A percentile compares a stretch with the other conserved stretches of the same genome.
Evolutionary conservation across 2,329 filamentous ascomycete genomes (phyloP).

Genomic region (Leptosphaerulina australis): DNA sequence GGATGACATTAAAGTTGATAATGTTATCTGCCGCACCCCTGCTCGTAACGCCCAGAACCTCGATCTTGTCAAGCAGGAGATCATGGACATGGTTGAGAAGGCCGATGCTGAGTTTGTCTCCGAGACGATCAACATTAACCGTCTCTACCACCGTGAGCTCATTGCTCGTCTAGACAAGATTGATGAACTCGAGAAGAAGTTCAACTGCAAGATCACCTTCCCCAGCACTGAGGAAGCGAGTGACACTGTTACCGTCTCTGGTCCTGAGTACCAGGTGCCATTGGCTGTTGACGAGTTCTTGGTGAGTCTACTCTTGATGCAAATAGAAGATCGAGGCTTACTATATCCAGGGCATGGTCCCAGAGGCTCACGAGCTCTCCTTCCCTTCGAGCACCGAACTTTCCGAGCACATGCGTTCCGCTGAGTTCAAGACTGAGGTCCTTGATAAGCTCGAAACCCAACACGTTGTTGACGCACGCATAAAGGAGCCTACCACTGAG

Average conservation of each 20-base stretch:
- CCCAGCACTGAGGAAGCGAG: slow-evolving; percentile 97
- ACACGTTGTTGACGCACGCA: slow-evolving; percentile 85
- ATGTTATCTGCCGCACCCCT: slow-evolving; percentile 97
- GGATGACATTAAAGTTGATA: slow-evolving; percentile 97
- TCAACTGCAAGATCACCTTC: slow-evolving; percentile 99
- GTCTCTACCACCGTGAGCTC: slow-evolving; percentile 92
- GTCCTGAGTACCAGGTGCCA: slow-evolving; percentile 97
- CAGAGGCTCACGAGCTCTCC: slow-evolving; percentile 90
- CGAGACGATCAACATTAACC: slow-evolving; percentile 90
- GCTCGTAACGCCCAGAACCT: slow-evolving; percentile 96
- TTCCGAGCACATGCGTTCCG: slow-evolving; percentile 79
- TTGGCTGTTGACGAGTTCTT: slow-evolving; percentile 95
- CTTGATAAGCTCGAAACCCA: slow-evolving; percentile 85
- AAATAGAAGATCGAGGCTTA: slow-evolving; percentile 37
- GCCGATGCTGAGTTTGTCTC: slow-evolving; percentile 96
- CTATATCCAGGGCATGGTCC: slow-evolving; percentile 80
- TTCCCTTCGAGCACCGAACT: slow-evolving; percentile 77
- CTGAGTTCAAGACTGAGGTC: slow-evolving; percentile 80
- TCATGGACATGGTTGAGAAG: slow-evolving; percentile 99
- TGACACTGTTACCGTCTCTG: slow-evolving; percentile 93
- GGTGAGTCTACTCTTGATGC: slow-evolving; percentile 52
- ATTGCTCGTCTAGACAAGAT: slow-evolving; percentile 87
- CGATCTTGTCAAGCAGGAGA: slow-evolving; percentile 97
- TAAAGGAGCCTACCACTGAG: slow-evolving; percentile 60
- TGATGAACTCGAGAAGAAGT: slow-evolving; percentile 96